These are phyloP conservation scores for Thielaviopsis euricoi DNA, from an alignment of 2,329 filamentous ascomycete genomes.

Conservation along the genomic window DNA sequence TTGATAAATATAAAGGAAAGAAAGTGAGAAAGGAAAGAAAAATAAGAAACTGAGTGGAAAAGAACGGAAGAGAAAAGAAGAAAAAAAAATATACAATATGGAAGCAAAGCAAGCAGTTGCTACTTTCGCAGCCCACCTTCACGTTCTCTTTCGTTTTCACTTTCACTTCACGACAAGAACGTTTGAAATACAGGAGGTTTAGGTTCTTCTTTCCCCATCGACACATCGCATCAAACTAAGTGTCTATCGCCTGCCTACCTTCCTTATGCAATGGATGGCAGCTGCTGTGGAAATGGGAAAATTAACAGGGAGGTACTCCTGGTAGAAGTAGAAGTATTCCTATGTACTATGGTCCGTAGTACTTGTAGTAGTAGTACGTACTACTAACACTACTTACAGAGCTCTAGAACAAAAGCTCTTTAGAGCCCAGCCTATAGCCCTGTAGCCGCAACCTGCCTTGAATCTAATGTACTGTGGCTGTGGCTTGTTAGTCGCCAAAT, in stretches of 20 bases:
- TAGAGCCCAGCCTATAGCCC: too few relatives aligned
- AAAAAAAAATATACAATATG: background rate
- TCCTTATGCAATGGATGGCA: too few relatives aligned
- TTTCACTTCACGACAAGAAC: background rate
- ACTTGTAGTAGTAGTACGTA: too few relatives aligned
- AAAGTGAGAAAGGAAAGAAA: background rate
- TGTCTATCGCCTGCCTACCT: too few relatives aligned
- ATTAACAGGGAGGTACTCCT: too few relatives aligned
- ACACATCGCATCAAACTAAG: background rate
- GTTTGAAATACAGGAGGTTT: background rate
- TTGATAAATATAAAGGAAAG: background rate
- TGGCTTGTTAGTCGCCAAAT: background rate
- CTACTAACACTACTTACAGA: too few relatives aligned
- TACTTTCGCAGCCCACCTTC: background rate
- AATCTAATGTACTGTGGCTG: background rate
- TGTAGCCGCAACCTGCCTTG: too few relatives aligned
- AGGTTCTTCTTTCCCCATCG: background rate
- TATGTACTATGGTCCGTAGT: too few relatives aligned
- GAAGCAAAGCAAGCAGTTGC: background rate
- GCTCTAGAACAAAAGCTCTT: too few relatives aligned
- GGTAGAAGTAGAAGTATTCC: too few relatives aligned
- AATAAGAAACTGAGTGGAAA: background rate
- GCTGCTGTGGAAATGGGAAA: too few relatives aligned
- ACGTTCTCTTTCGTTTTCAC: too few relatives aligned
- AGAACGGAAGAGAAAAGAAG: background rate